Percentiles rank a stretch among this genome's conserved stretches.
Conservation (phyloP, 208 protist species). For the Wallacemonas sp. region DNA sequence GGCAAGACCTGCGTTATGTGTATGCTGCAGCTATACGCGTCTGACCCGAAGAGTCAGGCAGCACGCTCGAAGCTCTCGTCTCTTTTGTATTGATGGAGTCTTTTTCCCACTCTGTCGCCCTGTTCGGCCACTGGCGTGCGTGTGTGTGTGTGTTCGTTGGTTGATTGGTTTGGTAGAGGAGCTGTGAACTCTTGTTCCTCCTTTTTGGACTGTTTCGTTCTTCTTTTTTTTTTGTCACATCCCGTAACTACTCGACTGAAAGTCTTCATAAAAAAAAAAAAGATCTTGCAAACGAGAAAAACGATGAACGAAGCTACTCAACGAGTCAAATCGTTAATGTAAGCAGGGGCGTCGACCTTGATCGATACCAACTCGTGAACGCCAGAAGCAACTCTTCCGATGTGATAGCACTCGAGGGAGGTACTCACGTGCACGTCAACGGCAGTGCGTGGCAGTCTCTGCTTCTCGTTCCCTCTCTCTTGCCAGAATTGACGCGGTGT, state of each 20-base stretch:
- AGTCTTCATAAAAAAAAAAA: too few relatives aligned
- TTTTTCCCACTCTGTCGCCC: too few relatives aligned
- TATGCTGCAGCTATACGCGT: slow-evolving; percentile 63
- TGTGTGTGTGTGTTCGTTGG: not conserved
- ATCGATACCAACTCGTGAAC: too few relatives aligned
- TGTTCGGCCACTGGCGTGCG: too few relatives aligned
- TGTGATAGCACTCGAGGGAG: too few relatives aligned
- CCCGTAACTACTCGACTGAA: not conserved
- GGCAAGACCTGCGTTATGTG: slow-evolving; percentile 62
- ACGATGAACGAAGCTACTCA: too few relatives aligned
- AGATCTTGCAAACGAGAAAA: too few relatives aligned
- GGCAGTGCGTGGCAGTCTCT: too few relatives aligned
- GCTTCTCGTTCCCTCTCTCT: not conserved
- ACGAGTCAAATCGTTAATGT: too few relatives aligned
- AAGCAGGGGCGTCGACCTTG: too few relatives aligned
- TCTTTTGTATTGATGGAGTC: slow-evolving; percentile 69
- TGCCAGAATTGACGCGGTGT: not conserved
- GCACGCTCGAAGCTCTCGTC: slow-evolving; percentile 71
- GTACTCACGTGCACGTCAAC: not conserved
- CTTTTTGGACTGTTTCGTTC: slow-evolving; percentile 11
- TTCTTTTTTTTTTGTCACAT: slow-evolving; percentile 1
- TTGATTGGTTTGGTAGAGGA: not conserved
- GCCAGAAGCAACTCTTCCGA: too few relatives aligned
- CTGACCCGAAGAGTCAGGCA: slow-evolving; percentile 61
- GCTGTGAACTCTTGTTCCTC: too few relatives aligned